phyloP scores from a whole-genome alignment of 2,329 filamentous ascomycete species.

The Alternaria angustiovoidea region DNA sequence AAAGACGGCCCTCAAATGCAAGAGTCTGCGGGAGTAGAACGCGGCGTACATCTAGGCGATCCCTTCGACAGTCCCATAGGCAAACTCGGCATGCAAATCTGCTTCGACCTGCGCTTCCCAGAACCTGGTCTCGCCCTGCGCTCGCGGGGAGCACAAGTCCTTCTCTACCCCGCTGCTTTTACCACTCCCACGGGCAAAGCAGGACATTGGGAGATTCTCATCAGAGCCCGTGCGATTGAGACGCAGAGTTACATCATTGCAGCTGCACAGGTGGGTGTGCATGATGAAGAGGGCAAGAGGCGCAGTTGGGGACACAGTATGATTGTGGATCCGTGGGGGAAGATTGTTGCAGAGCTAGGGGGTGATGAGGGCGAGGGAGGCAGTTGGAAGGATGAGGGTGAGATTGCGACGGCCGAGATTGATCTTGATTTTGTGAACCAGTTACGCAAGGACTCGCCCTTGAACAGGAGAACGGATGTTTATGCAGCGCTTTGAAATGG shows the following conservation, averaged over 20 bases:
- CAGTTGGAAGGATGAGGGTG: constrained; percentile 46
- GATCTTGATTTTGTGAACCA: constrained; percentile 62
- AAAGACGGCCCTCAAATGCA: constrained; percentile 65
- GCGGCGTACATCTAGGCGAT: constrained; percentile 61
- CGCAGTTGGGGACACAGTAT: constrained; percentile 86
- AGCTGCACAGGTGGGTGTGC: constrained; percentile 77
- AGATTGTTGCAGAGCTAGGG: constrained; percentile 70
- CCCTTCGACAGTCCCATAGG: constrained; percentile 80
- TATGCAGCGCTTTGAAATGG: constrained; percentile 42
- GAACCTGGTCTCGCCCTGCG: constrained; percentile 75
- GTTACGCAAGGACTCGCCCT: constrained; percentile 64
- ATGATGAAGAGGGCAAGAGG: constrained; percentile 71
- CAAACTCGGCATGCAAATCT: constrained; percentile 80
- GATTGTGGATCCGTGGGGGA: constrained; percentile 87
- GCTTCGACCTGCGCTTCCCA: constrained; percentile 89
- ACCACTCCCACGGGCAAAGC: constrained; percentile 83
- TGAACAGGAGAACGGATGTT: constrained; percentile 62
- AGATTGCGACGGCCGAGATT: constrained; percentile 60
- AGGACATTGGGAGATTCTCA: constrained; percentile 79
- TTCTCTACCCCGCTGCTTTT: constrained; percentile 91
- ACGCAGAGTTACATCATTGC: constrained; percentile 88
- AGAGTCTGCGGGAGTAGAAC: constrained; percentile 73
- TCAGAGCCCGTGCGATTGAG: constrained; percentile 85
- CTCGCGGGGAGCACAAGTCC: constrained; percentile 72
- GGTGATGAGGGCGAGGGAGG: constrained; percentile 56